Conservation (phyloP, 176 grass and related monocot species). For the Oryza nivara region DNA sequence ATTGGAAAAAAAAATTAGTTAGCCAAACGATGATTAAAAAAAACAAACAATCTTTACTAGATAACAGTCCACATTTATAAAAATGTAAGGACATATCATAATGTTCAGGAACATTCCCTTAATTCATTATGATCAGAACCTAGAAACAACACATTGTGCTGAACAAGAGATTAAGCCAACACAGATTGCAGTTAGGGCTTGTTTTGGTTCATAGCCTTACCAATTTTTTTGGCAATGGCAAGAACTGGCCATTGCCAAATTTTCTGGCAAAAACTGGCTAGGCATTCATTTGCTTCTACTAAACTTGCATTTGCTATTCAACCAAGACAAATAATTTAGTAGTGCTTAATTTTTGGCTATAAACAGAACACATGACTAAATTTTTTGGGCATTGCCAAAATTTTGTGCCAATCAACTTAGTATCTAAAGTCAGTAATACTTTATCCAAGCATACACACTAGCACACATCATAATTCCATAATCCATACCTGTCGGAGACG, state of each 20-base stretch:
- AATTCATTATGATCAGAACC: background rate
- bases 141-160: background rate
- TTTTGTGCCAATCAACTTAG: too few species aligned
- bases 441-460: background rate
- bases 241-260: too few species aligned
- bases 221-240: too few species aligned
- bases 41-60: background rate
- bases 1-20: background rate
- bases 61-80: background rate
- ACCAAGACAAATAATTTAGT: too few species aligned
- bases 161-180: background rate
- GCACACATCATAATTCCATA: too few species aligned
- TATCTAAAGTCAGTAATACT: background rate
- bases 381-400: too few species aligned
- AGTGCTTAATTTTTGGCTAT: too few species aligned
- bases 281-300: too few species aligned
- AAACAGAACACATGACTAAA: too few species aligned
- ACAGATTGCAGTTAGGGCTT: background rate
- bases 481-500: slow-evolving; percentile 79
- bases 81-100: background rate
- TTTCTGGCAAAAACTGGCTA: too few species aligned
- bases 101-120: background rate
- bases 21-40: background rate
- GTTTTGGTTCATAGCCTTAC: too few species aligned
- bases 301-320: too few species aligned